Base-by-base conservation (phyloP, 768 basidiomycete genomes). In the Cyclocybe cylindracea region DNA sequence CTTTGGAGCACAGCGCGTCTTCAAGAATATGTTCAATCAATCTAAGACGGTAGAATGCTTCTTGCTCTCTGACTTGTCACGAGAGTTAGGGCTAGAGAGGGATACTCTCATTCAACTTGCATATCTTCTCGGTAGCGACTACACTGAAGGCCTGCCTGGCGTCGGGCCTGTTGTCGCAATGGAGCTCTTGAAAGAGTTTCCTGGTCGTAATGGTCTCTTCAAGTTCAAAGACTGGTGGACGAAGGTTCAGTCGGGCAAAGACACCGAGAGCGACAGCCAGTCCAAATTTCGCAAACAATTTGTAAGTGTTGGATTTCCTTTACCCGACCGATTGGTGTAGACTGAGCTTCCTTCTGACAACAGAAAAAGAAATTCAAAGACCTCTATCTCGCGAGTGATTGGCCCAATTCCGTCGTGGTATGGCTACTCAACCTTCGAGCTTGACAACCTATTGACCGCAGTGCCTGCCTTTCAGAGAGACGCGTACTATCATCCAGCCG, bases 21-120 rank as follows among this genome's bases (percentile, higher is more conserved):
- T 90, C 80, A 97, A 96, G 72, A 98, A 99, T 67, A 96, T 99
- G 90, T 99, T 99, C 76, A 98, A 98, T 66, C 96, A 98, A 69
- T 90, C 91, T 43, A 98, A 98, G 76, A 98, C 94, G 3, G 97
- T 98, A 48, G 97, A 99, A 70, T 94, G 94, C 65, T 99, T 97
- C 76, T 74, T 97, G 34, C 72, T 85, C 2, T 69, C 83, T 5
- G 97, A 99, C 65, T 79, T 98, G 44, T 80, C 79, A 36, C 81
- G 94, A 39, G 97, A 99, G 67, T 77, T 99, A 8, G 88, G 91
- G 5, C 75, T 98, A 18, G 87, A 91, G 44, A 80, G 94, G 19
- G 92, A 91, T 59, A 86, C 88, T 11, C 83, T 98, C 39, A 82
- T 98, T 49, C 82, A 87, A 32, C 76, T 99, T 32, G 97, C 97